These are phyloP conservation scores for Colletotrichum sidae DNA, from an alignment of 2,329 filamentous ascomycete genomes.

Conservation along the genomic window DNA sequence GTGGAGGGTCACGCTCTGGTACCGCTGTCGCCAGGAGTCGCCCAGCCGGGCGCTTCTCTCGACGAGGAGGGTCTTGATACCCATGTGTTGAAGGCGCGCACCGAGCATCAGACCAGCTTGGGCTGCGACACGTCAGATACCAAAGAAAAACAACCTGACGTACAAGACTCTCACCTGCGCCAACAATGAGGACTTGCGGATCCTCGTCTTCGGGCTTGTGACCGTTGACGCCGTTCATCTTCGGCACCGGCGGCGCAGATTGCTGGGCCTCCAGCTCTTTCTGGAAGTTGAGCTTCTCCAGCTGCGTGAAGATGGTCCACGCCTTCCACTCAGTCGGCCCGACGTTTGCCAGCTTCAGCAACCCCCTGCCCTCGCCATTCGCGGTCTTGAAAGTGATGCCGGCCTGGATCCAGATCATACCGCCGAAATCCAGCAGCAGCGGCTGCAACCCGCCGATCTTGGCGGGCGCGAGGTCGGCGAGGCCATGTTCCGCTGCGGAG, in stretches of 20 bases:
- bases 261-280: conserved; percentile 30
- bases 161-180: conserved; percentile 45
- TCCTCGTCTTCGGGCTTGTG: conserved; percentile 37
- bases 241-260: background rate
- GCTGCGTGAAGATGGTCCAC: conserved; percentile 42
- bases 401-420: conserved; percentile 36
- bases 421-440: conserved; percentile 34
- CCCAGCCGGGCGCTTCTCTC: conserved; percentile 58
- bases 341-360: conserved; percentile 39
- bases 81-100: conserved; percentile 44
- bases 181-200: conserved; percentile 53
- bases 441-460: conserved; percentile 35
- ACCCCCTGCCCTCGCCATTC: conserved; percentile 38
- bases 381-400: conserved; percentile 39
- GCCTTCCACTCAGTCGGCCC: conserved; percentile 40
- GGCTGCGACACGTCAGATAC: conserved; percentile 42
- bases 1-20: conserved; percentile 45
- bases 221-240: conserved; percentile 42
- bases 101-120: conserved; percentile 55
- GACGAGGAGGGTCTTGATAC: conserved; percentile 51
- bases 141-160: too few relatives aligned
- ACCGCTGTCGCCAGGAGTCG: conserved; percentile 63
- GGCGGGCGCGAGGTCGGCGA: conserved; percentile 19
- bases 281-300: conserved; percentile 41
- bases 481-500: conserved; percentile 11